Conservation (phyloP, 2,329 filamentous ascomycete genomes). For the Alternaria atra region DNA sequence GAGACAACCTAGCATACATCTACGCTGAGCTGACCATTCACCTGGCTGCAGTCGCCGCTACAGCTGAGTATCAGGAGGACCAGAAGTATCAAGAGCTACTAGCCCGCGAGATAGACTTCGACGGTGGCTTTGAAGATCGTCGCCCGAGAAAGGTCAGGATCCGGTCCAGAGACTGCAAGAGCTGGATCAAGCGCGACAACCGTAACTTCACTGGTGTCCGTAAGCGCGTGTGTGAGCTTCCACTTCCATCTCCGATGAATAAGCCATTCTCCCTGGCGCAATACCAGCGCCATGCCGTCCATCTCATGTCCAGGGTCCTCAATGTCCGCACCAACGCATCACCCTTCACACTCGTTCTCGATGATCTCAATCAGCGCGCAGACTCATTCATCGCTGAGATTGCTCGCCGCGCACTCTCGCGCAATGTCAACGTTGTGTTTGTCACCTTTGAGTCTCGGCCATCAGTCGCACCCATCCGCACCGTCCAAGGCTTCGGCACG, state of each 20-base stretch:
- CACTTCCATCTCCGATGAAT: constrained; percentile 27
- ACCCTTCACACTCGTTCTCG: constrained; percentile 85
- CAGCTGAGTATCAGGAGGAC: background rate
- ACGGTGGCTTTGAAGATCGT: background rate
- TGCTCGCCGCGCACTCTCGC: constrained; percentile 67
- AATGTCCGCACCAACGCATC: constrained; percentile 81
- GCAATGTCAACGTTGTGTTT: constrained; percentile 73
- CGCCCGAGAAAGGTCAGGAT: background rate
- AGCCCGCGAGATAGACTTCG: background rate
- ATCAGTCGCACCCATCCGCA: constrained; percentile 70
- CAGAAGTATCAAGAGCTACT: background rate
- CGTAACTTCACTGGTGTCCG: constrained; percentile 13
- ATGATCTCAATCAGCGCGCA: constrained; percentile 83
- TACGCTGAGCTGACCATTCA: background rate
- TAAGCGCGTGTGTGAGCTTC: constrained; percentile 24
- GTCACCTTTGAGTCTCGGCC: constrained; percentile 79
- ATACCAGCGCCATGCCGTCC: constrained; percentile 81
- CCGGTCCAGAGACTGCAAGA: constrained; percentile 9
- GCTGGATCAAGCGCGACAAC: constrained; percentile 33
- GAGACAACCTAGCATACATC: background rate
- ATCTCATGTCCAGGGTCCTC: constrained; percentile 83
- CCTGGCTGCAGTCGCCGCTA: background rate
- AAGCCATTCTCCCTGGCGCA: constrained; percentile 56
- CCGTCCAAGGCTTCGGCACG: constrained; percentile 71
- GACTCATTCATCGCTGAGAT: constrained; percentile 76